phyloP scores from a whole-genome alignment of 805 yeast species.

The Sugiyamaella smithiae region DNA sequence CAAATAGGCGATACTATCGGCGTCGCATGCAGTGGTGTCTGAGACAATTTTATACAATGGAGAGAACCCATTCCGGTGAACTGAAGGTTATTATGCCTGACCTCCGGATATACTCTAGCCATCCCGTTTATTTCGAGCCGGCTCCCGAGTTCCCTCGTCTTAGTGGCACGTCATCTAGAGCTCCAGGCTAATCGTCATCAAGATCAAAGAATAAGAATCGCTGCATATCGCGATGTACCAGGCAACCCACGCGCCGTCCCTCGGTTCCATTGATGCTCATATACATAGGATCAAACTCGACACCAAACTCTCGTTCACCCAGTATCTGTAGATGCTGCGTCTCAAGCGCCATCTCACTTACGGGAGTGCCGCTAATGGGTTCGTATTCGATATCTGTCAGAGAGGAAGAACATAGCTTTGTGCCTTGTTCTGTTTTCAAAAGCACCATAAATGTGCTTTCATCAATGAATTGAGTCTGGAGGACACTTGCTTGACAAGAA shows the following conservation, averaged over 20 bases:
- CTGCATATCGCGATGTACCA: slow-evolving; percentile 14
- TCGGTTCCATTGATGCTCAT: slow-evolving; percentile 18
- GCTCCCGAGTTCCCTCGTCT: too few species aligned
- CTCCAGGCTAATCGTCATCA: slow-evolving; percentile 12
- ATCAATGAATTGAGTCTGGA: slow-evolving; percentile 8
- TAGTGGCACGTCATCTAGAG: too few species aligned
- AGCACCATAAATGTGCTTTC: not conserved
- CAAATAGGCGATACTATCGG: slow-evolving; percentile 9
- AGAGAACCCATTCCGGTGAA: slow-evolving; percentile 6
- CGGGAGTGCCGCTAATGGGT: not conserved
- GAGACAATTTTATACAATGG: slow-evolving; percentile 13
- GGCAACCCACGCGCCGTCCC: slow-evolving; percentile 17
- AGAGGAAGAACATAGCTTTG: not conserved
- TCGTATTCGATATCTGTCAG: not conserved
- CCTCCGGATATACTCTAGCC: not conserved
- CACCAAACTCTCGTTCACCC: not conserved
- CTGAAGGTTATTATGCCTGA: slow-evolving; percentile 10
- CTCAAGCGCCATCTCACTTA: not conserved
- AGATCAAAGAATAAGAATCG: slow-evolving; percentile 18
- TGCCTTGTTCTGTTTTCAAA: not conserved
- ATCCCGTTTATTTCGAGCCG: not conserved
- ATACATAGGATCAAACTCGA: slow-evolving; percentile 8
- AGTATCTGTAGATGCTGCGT: not conserved
- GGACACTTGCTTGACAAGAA: slow-evolving; percentile 2
- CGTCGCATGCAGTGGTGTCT: slow-evolving; percentile 16